phyloP scores from a whole-genome alignment of 2,329 filamentous ascomycete species.

The Penicillium sclerotigenum region DNA sequence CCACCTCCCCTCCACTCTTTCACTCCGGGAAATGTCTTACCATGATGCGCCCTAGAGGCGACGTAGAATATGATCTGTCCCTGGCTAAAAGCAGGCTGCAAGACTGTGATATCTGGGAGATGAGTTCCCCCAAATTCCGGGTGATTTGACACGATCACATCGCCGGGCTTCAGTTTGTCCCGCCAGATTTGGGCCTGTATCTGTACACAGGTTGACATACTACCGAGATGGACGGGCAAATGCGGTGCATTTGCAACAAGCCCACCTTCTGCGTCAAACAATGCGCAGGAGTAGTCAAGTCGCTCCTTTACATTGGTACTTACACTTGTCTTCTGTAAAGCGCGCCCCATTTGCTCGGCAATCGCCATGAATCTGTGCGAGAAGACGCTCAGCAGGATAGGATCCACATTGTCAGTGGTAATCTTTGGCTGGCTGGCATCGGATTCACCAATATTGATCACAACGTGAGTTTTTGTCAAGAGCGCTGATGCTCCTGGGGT shows the following conservation, averaged over 20 bases:
- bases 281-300: slow-evolving; percentile 75
- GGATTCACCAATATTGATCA: slow-evolving; percentile 33
- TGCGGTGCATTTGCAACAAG: slow-evolving; percentile 68
- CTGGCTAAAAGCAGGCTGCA: slow-evolving; percentile 72
- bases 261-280: slow-evolving; percentile 70
- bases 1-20: background rate
- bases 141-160: slow-evolving; percentile 76
- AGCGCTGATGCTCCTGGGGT: slow-evolving; percentile 37
- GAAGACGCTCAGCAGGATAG: slow-evolving; percentile 74
- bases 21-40: slow-evolving; percentile 37
- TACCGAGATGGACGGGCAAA: slow-evolving; percentile 73
- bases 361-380: slow-evolving; percentile 82
- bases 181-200: slow-evolving; percentile 73
- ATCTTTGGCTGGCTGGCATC: slow-evolving; percentile 31
- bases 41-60: slow-evolving; percentile 70
- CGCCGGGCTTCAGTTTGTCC: slow-evolving; percentile 68
- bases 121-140: slow-evolving; percentile 82
- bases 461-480: slow-evolving; percentile 38
- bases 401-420: slow-evolving; percentile 60
- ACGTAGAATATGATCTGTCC: slow-evolving; percentile 76
- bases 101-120: slow-evolving; percentile 72
- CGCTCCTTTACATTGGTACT: slow-evolving; percentile 77
- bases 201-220: slow-evolving; percentile 74
- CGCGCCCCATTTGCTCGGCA: slow-evolving; percentile 78
- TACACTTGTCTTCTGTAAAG: slow-evolving; percentile 69